phyloP scores from a whole-genome alignment of 208 protist genomes.

The Trypanosoma cruzi region DNA sequence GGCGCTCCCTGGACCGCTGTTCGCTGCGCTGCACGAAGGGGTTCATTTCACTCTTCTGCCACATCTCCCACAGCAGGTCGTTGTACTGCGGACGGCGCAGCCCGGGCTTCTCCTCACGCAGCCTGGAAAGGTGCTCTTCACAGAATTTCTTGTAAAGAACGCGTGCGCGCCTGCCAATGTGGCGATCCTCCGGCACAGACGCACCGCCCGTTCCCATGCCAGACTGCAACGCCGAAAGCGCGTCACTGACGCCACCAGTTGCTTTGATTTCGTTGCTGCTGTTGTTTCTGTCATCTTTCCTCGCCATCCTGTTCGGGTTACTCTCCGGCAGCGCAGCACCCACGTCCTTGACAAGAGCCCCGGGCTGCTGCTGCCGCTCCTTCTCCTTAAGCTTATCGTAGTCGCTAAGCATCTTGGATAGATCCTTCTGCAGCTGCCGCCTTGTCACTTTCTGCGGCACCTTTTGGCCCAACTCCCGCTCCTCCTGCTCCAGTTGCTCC shows the following conservation, averaged over 20 bases:
- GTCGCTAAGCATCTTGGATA: constrained; percentile 82
- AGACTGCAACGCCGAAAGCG: constrained; percentile 43
- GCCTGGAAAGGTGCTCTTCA: constrained; percentile 52
- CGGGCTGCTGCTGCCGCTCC: constrained; percentile 27
- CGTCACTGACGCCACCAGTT: constrained; percentile 49
- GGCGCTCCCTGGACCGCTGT: constrained; percentile 47
- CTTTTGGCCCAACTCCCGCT: constrained; percentile 58
- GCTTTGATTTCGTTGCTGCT: constrained; percentile 33
- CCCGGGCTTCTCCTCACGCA: constrained; percentile 78
- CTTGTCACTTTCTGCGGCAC: constrained; percentile 73
- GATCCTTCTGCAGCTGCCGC: constrained; percentile 83
- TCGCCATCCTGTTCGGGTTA: constrained; percentile 54
- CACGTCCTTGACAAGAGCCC: constrained; percentile 24
- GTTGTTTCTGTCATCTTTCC: constrained; percentile 24
- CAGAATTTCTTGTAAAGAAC: constrained; percentile 87
- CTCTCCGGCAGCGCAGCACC: constrained; percentile 33
- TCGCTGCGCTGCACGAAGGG: constrained; percentile 89
- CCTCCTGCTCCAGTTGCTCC: constrained; percentile 73
- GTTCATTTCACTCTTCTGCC: constrained; percentile 80
- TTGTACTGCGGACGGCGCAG: constrained; percentile 90
- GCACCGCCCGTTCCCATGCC: not conserved
- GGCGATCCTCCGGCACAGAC: constrained; percentile 59
- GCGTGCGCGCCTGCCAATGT: constrained; percentile 83
- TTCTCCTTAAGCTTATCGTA: constrained; percentile 75
- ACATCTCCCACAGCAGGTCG: constrained; percentile 88